These are phyloP conservation scores for Boletus reticuloceps DNA, from an alignment of 768 basidiomycete species.

Conservation along the genomic window DNA sequence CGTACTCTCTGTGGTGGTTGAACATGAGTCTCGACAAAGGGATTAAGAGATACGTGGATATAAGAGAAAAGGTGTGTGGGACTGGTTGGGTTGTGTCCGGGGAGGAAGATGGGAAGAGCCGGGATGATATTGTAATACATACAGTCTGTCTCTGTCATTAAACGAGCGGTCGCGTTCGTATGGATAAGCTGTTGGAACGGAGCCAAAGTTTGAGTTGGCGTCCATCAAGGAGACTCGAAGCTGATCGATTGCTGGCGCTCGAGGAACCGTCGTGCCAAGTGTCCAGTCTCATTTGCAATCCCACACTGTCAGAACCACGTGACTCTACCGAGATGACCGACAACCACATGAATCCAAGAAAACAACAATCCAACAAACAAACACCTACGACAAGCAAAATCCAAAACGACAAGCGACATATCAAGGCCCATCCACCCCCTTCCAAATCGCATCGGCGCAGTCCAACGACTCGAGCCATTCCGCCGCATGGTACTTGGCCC, in stretches of 20 bases:
- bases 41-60: constrained; percentile 12
- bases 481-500: constrained; percentile 47
- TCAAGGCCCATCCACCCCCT: constrained; percentile 13
- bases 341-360: no score
- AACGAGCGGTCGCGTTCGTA: constrained; percentile 29
- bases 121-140: constrained; percentile 2
- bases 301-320: constrained; percentile 18
- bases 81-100: neutral
- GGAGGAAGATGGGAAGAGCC: constrained; percentile 8
- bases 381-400: neutral
- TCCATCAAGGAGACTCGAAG: constrained; percentile 19
- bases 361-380: no score
- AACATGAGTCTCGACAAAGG: constrained; percentile 1
- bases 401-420: no score
- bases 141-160: constrained; percentile 39
- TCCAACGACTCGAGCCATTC: constrained; percentile 69
- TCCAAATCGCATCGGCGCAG: constrained; percentile 53
- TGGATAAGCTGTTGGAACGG: constrained; percentile 26
- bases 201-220: constrained; percentile 22
- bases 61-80: constrained; percentile 1
- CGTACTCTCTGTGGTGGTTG: constrained; percentile 65
- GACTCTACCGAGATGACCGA: neutral
- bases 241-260: constrained; percentile 12
- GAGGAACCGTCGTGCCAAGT: no score
- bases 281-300: neutral